Base-by-base conservation (phyloP, 495 filamentous ascomycete species). In the Monascus purpureus region DNA sequence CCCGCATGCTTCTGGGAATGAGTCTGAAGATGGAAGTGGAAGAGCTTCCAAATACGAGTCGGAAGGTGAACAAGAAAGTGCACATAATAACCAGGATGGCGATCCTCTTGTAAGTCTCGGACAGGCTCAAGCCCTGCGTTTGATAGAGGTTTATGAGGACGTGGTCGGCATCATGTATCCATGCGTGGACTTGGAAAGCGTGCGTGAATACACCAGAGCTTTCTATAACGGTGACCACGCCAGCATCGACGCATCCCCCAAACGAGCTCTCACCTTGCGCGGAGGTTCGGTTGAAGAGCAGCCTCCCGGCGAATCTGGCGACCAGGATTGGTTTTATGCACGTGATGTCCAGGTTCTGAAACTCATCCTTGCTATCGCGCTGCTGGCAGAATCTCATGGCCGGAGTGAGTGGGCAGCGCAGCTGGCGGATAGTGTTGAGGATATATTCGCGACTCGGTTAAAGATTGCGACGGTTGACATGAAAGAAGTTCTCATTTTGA, bases 161-260 rank as follows among this genome's bases (percentile, higher is more conserved):
- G 80, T 82, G 41, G 70, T 87, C 29, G 77, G 79, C 8, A 56
- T 81, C 27, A 87, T 88, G 81, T 92, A 87, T 49, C 82, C 82
- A 0, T 71, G 87, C 20, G 53, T 90, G 9, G 65, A 80, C 41
- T 74, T 88, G 25, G 71, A 81, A 14, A 62, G 63, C 28, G 60
- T 84, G 29, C 53, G 59, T 17, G 46, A 39, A 16, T 63, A 61
- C 25, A 51, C 54, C 8, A 33, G 41, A 6, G 57, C 59, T 14
- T 70, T 77, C 28, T 63, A n/a, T n/a, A n/a, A 58, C 30, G 70
- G 82, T 39, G 62, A 70, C n/a, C 64, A 57, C 9, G 59, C 44
- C 29, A 41, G 78, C 2, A 65, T 65, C 33, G 45, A 47, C 1
- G 79, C 71, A 46, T 67, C 71, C 38, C 65, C 72, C 13, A n/a